Conservation (phyloP, 306 rosid species). For the Inga leiocalycina region DNA sequence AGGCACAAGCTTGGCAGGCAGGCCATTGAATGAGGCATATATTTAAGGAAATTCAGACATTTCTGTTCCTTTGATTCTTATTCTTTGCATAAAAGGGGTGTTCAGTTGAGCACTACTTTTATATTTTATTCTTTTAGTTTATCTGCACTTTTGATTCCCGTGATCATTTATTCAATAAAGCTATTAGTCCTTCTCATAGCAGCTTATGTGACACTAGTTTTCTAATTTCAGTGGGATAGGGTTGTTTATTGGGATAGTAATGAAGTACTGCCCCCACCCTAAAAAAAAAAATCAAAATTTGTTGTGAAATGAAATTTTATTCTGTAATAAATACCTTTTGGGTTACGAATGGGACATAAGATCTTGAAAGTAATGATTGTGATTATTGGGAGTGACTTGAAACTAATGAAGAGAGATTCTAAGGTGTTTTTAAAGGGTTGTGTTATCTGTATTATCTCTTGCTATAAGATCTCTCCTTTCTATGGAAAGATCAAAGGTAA, state of each 20-base stretch:
- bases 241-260: background rate
- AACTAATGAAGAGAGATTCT: background rate
- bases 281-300: background rate
- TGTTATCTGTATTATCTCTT: background rate
- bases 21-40: conserved; percentile 16
- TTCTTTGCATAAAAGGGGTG: background rate
- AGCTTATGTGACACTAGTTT: background rate
- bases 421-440: background rate
- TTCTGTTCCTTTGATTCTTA: background rate
- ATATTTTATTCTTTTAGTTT: background rate
- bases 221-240: background rate
- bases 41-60: background rate
- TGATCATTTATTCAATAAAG: background rate
- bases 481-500: background rate
- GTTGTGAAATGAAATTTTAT: background rate
- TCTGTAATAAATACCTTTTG: background rate
- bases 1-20: background rate
- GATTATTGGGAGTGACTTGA: background rate
- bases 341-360: background rate
- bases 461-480: background rate
- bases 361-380: background rate
- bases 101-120: conserved; percentile 1
- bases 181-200: background rate
- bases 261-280: background rate
- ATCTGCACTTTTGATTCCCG: background rate